A percentile compares a stretch with the other conserved stretches of the same genome.
phyloP scores from a whole-genome alignment of 2,329 filamentous ascomycete genomes.

The Teratosphaeria gauchensis region DNA sequence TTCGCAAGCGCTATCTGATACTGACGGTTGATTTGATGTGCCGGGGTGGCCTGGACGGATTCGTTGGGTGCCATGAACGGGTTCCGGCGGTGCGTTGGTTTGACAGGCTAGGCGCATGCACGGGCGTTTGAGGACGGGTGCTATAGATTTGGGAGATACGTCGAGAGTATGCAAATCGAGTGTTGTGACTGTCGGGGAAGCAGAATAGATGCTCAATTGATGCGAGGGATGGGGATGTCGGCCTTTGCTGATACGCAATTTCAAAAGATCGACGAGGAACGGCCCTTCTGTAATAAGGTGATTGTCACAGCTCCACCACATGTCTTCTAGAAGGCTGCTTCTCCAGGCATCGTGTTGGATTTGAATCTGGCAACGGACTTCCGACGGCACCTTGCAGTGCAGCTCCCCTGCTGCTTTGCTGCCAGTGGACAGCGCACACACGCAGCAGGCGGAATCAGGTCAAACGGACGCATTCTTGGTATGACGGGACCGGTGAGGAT shows the following conservation, averaged over 20 bases:
- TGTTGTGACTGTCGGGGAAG: conserved; percentile 1
- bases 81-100: background rate
- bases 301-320: background rate
- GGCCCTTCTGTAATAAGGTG: background rate
- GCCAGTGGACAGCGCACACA: conserved; percentile 12
- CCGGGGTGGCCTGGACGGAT: background rate
- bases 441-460: conserved; percentile 9
- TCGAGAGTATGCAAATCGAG: background rate
- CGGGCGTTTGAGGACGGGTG: background rate
- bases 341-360: conserved; percentile 10
- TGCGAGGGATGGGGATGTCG: background rate
- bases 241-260: background rate
- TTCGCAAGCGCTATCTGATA: background rate
- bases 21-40: background rate
- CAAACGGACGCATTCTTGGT: conserved; percentile 12
- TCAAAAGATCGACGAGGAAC: background rate
- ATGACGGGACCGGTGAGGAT: conserved; percentile 2
- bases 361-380: conserved; percentile 9
- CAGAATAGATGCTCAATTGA: background rate
- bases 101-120: background rate
- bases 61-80: background rate
- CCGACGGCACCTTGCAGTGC: conserved; percentile 15
- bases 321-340: conserved; percentile 7
- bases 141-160: background rate
- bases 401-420: conserved; percentile 4